Evolutionary conservation across 1,139 yeast species (phyloP).

Genomic region (Suzukiozyma palmioleophila): DNA sequence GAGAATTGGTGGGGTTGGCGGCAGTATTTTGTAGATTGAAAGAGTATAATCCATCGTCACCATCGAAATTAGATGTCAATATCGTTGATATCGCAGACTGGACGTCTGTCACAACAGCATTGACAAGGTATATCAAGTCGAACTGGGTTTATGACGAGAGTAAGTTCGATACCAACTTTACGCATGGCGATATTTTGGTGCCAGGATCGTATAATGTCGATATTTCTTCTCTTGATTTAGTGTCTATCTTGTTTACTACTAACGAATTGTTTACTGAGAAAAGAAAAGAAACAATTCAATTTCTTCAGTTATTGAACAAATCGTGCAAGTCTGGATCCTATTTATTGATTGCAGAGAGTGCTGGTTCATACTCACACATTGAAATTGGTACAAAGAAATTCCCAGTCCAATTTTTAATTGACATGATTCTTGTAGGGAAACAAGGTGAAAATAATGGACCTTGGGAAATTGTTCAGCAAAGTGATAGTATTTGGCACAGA

Average conservation of each 20-base stretch:
- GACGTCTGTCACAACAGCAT: constrained; percentile 46
- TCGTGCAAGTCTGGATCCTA: constrained; percentile 52
- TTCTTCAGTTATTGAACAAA: constrained; percentile 48
- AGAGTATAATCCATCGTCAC: constrained; percentile 31
- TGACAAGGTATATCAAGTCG: constrained; percentile 38
- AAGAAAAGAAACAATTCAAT: constrained; percentile 53
- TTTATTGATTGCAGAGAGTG: constrained; percentile 75
- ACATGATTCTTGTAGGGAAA: constrained; percentile 62
- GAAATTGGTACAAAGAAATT: constrained; percentile 69
- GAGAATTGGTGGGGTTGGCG: constrained; percentile 70
- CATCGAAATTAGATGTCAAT: constrained; percentile 39
- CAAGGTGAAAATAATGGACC: constrained; percentile 44
- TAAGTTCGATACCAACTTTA: constrained; percentile 43
- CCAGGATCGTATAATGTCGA: constrained; percentile 12
- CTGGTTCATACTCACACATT: constrained; percentile 84
- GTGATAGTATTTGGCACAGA: constrained; percentile 84
- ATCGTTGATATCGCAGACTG: constrained; percentile 80
- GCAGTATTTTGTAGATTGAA: constrained; percentile 52
- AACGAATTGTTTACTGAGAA: constrained; percentile 78
- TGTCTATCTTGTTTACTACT: constrained; percentile 78
- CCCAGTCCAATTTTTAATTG: constrained; percentile 78
- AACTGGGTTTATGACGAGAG: constrained; percentile 49
- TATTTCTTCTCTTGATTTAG: constrained; percentile 29
- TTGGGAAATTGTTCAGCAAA: constrained; percentile 63
- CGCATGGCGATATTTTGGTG: constrained; percentile 45